Conservation (phyloP, 2,329 filamentous ascomycete genomes). For the Lasiodiplodia gonubiensis region DNA sequence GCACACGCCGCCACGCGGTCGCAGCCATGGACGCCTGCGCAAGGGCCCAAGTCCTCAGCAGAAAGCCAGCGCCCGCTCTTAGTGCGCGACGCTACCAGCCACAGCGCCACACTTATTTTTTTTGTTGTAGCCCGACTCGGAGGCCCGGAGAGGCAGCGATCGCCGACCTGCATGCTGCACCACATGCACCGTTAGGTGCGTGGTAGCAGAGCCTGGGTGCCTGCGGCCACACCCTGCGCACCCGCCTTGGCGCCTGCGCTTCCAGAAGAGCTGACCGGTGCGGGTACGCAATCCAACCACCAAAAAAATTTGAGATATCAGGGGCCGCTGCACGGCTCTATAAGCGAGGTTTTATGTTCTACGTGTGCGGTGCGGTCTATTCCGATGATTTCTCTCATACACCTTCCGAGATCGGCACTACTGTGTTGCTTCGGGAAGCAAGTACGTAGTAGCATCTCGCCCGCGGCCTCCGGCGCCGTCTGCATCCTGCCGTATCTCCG, state of each 20-base stretch:
- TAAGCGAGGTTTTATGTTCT: not conserved
- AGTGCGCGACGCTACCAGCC: not conserved
- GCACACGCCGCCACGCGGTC: conserved; percentile 18
- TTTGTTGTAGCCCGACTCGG: not conserved
- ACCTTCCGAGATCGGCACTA: conserved; percentile 6
- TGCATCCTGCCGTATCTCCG: conserved; percentile 11
- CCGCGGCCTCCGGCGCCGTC: not conserved
- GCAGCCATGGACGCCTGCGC: not conserved
- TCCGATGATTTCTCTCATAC: not conserved
- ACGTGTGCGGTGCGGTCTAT: not conserved
- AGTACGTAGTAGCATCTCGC: not conserved
- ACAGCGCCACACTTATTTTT: conserved; percentile 19
- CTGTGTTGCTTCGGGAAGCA: not conserved
- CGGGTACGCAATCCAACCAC: conserved; percentile 12
- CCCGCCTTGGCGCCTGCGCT: not conserved
- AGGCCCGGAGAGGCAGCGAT: not conserved
- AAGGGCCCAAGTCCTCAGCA: not conserved
- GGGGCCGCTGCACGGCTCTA: conserved; percentile 4
- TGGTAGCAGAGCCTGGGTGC: not conserved
- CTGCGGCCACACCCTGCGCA: not conserved
- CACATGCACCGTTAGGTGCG: not conserved
- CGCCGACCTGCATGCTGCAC: conserved; percentile 2
- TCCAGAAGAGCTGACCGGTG: conserved; percentile 13
- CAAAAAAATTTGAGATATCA: not conserved
- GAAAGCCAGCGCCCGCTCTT: not conserved